Conservation (phyloP, 2,329 filamentous ascomycete genomes). For the Verticillium dahliae region DNA sequence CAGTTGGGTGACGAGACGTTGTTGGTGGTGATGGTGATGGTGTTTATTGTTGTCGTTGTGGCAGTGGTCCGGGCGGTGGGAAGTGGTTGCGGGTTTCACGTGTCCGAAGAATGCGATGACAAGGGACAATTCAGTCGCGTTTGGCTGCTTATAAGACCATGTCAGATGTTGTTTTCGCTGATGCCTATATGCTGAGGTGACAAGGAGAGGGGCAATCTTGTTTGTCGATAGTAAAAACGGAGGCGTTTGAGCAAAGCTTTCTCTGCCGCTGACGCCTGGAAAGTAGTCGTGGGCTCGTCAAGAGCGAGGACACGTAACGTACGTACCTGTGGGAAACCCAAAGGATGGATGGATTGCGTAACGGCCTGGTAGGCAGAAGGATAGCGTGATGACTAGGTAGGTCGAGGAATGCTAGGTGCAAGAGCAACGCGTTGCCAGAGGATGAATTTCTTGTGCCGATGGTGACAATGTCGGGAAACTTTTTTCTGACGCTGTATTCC, state of each 20-base stretch:
- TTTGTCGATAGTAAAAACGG: background rate
- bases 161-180: background rate
- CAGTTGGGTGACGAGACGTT: background rate
- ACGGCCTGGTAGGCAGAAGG: background rate
- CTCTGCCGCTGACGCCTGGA: background rate
- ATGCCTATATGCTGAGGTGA: background rate
- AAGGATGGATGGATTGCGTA: background rate
- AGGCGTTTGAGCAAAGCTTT: background rate
- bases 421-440: background rate
- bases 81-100: background rate
- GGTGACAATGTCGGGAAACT: background rate
- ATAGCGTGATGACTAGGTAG: background rate
- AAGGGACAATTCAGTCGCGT: background rate
- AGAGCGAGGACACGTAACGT: background rate
- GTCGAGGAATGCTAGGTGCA: background rate
- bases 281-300: background rate
- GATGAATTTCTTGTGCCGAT: background rate
- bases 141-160: background rate
- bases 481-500: background rate
- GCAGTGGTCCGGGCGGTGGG: background rate
- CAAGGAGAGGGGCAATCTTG: background rate
- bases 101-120: background rate
- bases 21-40: background rate
- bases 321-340: background rate
- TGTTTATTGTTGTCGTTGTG: background rate